phyloP scores from a whole-genome alignment of 345 rosid genomes.

The Carallia pectinifolia region DNA sequence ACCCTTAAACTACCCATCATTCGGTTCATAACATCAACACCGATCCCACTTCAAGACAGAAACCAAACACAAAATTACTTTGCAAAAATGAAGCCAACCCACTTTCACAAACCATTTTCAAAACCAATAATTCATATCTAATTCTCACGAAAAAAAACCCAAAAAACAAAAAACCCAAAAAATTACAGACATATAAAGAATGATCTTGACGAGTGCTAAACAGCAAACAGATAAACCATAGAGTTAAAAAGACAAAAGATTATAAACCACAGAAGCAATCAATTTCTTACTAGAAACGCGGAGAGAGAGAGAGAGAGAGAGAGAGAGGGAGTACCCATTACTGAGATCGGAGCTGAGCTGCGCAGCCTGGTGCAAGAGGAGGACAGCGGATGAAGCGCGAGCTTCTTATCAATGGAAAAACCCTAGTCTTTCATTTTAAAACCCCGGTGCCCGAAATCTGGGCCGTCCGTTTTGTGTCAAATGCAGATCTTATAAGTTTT shows the following conservation, averaged over 20 bases:
- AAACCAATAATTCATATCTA: too few species aligned
- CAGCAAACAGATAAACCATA: too few species aligned
- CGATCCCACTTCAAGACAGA: too few species aligned
- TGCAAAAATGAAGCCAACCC: too few species aligned
- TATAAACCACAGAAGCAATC: too few species aligned
- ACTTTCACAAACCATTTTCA: too few species aligned
- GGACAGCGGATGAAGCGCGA: background rate
- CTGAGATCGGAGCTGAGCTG: slow-evolving; percentile 6
- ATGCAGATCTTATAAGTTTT: too few species aligned
- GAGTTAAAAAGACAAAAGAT: background rate
- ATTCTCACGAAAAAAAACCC: too few species aligned
- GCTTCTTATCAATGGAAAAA: background rate
- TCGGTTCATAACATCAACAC: background rate
- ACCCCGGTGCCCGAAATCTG: background rate
- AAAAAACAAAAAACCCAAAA: too few species aligned
- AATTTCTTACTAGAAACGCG: background rate
- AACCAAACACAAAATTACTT: too few species aligned
- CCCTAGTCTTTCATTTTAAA: slow-evolving; percentile 4
- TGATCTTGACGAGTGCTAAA: too few species aligned
- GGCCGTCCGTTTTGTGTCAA: slow-evolving; percentile 4
- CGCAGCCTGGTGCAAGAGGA: slow-evolving; percentile 1
- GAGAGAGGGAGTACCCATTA: slow-evolving; percentile 13
- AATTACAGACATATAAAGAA: too few species aligned
- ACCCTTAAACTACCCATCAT: background rate
- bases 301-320: background rate